Base-by-base conservation (phyloP, 2,329 filamentous ascomycete genomes). In the Fusarium coicis region DNA sequence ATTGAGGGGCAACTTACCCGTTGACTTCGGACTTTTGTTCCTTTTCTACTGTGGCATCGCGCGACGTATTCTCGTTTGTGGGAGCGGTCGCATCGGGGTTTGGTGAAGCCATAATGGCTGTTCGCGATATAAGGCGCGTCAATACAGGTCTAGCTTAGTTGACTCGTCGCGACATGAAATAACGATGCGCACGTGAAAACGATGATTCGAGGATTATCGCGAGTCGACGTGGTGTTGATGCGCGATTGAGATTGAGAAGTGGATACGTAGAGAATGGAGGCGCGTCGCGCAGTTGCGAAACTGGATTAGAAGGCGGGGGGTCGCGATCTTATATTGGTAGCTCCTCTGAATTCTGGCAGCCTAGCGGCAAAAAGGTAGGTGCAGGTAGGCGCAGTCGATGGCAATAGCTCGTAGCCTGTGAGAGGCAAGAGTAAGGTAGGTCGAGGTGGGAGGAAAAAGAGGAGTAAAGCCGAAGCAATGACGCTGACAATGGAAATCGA, bases 21-120 rank as follows among this genome's bases (percentile, higher is more conserved):
- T 84, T 84, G 21, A 80, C 67, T 71, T 81, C 79, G 57, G 81
- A 66, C 56, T 79, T 82, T 37, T 74, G 70, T 47, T 80, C 79
- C 72, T 78, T 79, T 26, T 78, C 75, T n/a, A 67, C 53, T 57
- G 72, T 75, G 32, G 74, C 70, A 47, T 80, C 78, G 44, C 66
- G 76, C 78, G 84, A 81, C 83, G 89, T 90, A 77, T 86, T 81
- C 77, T 87, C 87, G 78, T 80, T 43, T 30, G 49, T 37, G 14
- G 57, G 74, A 74, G 79, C 72, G 69, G 81, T 75, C 60, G 80
- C 78, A 77, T 87, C 83, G 69, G 84, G 80, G 50, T 80, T 81
- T 70, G 85, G 84, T 75, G 87, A 87, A 72, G 87, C 84, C 87
- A 89, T 89, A 78, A 84, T 84, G 84, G 85, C 85, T 83, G 85